These are phyloP conservation scores for Cytospora mali DNA, from an alignment of 2,329 filamentous ascomycete genomes.

Conservation along the genomic window DNA sequence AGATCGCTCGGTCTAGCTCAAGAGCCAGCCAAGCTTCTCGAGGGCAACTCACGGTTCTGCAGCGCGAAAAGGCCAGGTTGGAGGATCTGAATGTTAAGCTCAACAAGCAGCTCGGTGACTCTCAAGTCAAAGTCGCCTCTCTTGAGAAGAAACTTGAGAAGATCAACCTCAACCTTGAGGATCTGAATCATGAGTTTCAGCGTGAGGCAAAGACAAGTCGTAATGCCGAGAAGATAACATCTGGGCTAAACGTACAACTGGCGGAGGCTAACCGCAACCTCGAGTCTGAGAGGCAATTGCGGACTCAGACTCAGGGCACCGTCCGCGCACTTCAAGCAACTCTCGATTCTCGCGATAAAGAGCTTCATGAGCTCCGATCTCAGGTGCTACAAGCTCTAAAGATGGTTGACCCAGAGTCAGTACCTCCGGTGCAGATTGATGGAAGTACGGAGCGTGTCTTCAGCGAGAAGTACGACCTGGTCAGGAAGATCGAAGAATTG, in stretches of 20 bases:
- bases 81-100: slow-evolving; percentile 84
- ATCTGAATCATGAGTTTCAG: slow-evolving; percentile 88
- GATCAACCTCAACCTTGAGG: slow-evolving; percentile 82
- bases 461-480: slow-evolving; percentile 80
- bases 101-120: slow-evolving; percentile 81
- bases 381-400: slow-evolving; percentile 83
- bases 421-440: slow-evolving; percentile 64
- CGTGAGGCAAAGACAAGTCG: slow-evolving; percentile 87
- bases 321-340: slow-evolving; percentile 78
- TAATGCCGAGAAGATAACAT: slow-evolving; percentile 86
- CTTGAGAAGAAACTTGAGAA: slow-evolving; percentile 96
- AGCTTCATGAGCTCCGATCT: slow-evolving; percentile 77
- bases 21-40: slow-evolving; percentile 83
- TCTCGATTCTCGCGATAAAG: slow-evolving; percentile 77
- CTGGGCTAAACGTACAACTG: slow-evolving; percentile 77
- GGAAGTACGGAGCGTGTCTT: slow-evolving; percentile 63
- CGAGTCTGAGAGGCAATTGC: slow-evolving; percentile 86
- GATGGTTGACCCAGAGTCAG: slow-evolving; percentile 78
- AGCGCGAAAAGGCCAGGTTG: slow-evolving; percentile 78
- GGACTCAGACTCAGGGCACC: slow-evolving; percentile 82
- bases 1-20: slow-evolving; percentile 89
- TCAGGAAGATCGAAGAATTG: slow-evolving; percentile 83
- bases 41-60: slow-evolving; percentile 72
- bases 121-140: slow-evolving; percentile 78
- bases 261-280: slow-evolving; percentile 87